phyloP scores from a whole-genome alignment of 441 rosid species.

The Populus hybrid region DNA sequence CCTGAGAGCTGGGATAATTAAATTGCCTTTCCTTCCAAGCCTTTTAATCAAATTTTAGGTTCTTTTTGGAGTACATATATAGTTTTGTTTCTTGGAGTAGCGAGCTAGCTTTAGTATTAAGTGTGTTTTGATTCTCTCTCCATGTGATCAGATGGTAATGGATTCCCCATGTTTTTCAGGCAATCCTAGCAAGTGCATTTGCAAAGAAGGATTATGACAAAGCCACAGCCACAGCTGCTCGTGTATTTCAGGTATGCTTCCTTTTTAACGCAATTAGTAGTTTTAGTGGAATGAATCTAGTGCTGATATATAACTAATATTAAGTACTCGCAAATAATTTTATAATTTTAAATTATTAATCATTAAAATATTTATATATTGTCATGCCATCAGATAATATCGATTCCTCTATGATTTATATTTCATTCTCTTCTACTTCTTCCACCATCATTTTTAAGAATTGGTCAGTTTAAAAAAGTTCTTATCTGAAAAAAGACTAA shows the following conservation, averaged over 20 bases:
- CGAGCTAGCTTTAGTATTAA: not conserved
- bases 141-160: not conserved
- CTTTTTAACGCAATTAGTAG: not conserved
- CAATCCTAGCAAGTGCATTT: constrained; percentile 57
- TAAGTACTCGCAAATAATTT: no score
- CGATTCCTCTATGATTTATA: no score
- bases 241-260: constrained; percentile 40
- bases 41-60: not conserved
- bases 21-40: not conserved
- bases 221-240: constrained; percentile 35
- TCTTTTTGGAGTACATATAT: not conserved
- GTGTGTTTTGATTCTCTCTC: not conserved
- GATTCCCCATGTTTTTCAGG: constrained; percentile 21
- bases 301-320: no score
- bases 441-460: no score
- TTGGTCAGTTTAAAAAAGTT: no score
- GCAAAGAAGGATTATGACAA: constrained; percentile 40
- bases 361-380: no score
- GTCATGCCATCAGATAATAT: no score
- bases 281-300: no score
- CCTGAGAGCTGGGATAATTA: not conserved
- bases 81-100: not conserved
- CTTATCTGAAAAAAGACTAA: no score
- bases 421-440: no score
- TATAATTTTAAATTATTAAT: no score